Percentiles rank a stretch among this genome's conserved stretches.
These are phyloP conservation scores for Diplodia mutila DNA, from an alignment of 2,329 filamentous ascomycete species.

Conservation along the genomic window DNA sequence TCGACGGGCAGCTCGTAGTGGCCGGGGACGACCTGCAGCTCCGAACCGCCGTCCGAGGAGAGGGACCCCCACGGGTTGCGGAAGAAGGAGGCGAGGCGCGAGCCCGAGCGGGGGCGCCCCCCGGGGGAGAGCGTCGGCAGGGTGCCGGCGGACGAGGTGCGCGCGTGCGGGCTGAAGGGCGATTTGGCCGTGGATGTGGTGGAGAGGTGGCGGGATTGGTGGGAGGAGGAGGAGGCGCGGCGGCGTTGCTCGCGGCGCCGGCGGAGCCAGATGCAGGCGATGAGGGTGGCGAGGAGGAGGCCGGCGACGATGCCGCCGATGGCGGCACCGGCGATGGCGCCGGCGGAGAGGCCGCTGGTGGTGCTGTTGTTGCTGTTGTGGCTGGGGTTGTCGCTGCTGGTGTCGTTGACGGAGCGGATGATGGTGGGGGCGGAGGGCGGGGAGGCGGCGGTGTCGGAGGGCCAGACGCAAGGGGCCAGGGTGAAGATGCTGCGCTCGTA, in stretches of 20 bases:
- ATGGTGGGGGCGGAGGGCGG: neutral
- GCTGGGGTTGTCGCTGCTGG: neutral
- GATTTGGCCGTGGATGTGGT: neutral
- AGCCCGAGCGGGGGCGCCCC: constrained; percentile 5
- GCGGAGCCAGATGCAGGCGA: constrained; percentile 33
- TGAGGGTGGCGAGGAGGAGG: constrained; percentile 33
- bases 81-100: constrained; percentile 13
- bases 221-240: neutral
- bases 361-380: no score
- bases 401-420: neutral
- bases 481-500: constrained; percentile 38
- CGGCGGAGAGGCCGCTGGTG: constrained; percentile 31
- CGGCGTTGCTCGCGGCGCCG: neutral
- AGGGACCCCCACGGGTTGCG: constrained; percentile 8
- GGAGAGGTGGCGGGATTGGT: neutral
- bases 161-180: neutral
- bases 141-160: neutral
- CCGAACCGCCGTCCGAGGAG: neutral
- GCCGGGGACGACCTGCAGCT: neutral
- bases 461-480: constrained; percentile 35
- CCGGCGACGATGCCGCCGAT: constrained; percentile 31
- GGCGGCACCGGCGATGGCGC: constrained; percentile 40
- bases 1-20: neutral
- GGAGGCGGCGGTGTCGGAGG: neutral
- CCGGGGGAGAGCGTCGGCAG: neutral